phyloP scores from a whole-genome alignment of 1,284 basidiomycete species.

The Ganoderma multipileum region DNA sequence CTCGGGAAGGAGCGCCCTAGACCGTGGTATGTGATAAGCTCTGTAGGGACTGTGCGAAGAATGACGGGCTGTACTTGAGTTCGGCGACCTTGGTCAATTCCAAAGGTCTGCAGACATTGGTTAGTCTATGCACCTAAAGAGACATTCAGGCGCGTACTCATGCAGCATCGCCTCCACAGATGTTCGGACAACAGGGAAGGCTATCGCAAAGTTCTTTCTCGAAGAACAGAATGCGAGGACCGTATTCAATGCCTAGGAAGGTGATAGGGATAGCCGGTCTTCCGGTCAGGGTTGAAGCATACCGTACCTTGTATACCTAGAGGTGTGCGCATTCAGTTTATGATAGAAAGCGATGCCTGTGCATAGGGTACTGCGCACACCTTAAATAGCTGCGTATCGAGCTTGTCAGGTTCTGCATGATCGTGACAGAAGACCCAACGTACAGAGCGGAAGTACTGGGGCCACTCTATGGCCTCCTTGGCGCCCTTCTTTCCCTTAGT shows the following conservation, averaged over 20 bases:
- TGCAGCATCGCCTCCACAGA: conserved; percentile 84
- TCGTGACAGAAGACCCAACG: conserved; percentile 29
- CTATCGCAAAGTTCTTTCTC: conserved; percentile 82
- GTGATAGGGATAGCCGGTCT: background rate
- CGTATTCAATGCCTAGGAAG: conserved; percentile 82
- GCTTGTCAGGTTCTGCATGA: background rate
- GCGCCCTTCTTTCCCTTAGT: conserved; percentile 37
- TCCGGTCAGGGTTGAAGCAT: background rate
- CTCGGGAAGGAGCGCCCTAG: conserved; percentile 81
- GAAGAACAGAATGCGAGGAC: conserved; percentile 90
- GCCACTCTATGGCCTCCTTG: conserved; percentile 49
- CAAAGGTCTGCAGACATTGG: conserved; percentile 62
- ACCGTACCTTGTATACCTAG: conserved; percentile 34
- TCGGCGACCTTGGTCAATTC: conserved; percentile 82
- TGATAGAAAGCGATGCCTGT: background rate
- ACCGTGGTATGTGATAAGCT: background rate
- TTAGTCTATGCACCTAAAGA: too few relatives aligned
- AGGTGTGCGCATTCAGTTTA: background rate
- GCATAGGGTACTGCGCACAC: conserved; percentile 20
- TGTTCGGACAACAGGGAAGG: conserved; percentile 77
- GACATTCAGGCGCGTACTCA: conserved; percentile 50
- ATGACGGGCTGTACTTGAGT: conserved; percentile 68
- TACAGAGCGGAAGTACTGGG: conserved; percentile 65
- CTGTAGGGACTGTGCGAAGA: background rate
- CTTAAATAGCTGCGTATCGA: conserved; percentile 34